A percentile compares a stretch with the other conserved stretches of the same genome.
Conservation (phyloP, 768 basidiomycete genomes). For the Lactarius tabidus region DNA sequence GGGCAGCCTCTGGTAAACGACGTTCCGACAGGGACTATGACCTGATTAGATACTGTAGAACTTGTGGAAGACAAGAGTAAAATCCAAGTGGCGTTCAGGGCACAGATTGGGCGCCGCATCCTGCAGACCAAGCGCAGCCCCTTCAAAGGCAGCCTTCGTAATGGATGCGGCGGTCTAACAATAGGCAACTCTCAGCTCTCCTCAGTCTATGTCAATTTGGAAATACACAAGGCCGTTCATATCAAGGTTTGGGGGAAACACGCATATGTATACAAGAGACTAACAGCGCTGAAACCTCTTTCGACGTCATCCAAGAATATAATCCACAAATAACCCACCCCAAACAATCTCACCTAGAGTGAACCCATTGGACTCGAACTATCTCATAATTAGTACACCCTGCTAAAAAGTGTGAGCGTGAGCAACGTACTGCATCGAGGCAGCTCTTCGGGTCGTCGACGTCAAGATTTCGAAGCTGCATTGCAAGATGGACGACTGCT, state of each 20-base stretch:
- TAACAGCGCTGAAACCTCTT: neutral
- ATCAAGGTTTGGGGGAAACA: neutral
- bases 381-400: neutral
- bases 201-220: neutral
- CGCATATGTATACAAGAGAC: neutral
- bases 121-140: neutral
- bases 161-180: neutral
- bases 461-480: conserved; percentile 15
- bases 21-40: neutral
- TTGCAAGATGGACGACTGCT: neutral
- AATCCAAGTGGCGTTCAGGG: neutral
- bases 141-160: neutral
- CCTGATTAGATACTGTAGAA: neutral
- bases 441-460: conserved; percentile 13
- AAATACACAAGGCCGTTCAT: neutral
- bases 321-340: conserved; percentile 15
- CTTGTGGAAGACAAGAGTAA: neutral
- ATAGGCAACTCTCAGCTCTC: neutral
- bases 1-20: neutral
- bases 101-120: neutral
- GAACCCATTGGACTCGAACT: conserved; percentile 20
- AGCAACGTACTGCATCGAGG: neutral
- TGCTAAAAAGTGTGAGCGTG: neutral
- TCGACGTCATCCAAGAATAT: neutral
- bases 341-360: conserved; percentile 9